phyloP scores from a whole-genome alignment of 116 monocot species.

The Phalaenopsis hybrid region DNA sequence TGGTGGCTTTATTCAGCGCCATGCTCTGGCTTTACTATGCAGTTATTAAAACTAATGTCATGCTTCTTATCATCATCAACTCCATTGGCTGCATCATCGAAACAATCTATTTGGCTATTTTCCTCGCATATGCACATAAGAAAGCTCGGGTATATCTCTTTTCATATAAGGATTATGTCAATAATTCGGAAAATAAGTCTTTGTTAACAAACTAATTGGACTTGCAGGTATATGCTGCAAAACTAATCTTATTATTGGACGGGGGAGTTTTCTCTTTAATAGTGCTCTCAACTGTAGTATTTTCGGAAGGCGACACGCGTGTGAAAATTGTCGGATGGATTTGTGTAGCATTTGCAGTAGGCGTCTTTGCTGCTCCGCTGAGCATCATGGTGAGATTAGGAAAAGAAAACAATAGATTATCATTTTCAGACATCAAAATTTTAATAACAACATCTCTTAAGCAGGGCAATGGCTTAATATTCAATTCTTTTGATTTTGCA shows the following conservation, averaged over 20 bases:
- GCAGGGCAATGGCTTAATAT: no score
- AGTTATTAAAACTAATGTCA: slow-evolving; percentile 15
- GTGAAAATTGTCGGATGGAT: slow-evolving; percentile 17
- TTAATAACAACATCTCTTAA: no score
- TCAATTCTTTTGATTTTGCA: not conserved
- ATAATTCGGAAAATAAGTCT: no score
- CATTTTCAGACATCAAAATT: no score
- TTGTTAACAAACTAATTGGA: no score
- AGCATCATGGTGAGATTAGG: slow-evolving; percentile 18
- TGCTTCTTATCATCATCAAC: slow-evolving; percentile 24
- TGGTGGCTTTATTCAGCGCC: slow-evolving; percentile 13
- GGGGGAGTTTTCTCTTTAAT: slow-evolving; percentile 16
- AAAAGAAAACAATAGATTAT: no score
- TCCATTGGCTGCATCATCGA: slow-evolving; percentile 14
- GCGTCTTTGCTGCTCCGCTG: slow-evolving; percentile 21
- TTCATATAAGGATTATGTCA: no score
- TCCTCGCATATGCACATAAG: slow-evolving; percentile 12
- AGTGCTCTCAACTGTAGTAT: slow-evolving; percentile 12
- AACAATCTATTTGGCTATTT: slow-evolving; percentile 11
- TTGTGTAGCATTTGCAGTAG: slow-evolving; percentile 16
- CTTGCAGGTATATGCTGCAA: slow-evolving; percentile 7
- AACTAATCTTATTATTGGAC: slow-evolving; percentile 10
- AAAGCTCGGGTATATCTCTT: slow-evolving; percentile 6
- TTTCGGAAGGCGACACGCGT: slow-evolving; percentile 8
- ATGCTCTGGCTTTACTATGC: slow-evolving; percentile 26